These are phyloP conservation scores for Eucalyptus albens DNA, from an alignment of 345 rosid species.

Conservation along the genomic window DNA sequence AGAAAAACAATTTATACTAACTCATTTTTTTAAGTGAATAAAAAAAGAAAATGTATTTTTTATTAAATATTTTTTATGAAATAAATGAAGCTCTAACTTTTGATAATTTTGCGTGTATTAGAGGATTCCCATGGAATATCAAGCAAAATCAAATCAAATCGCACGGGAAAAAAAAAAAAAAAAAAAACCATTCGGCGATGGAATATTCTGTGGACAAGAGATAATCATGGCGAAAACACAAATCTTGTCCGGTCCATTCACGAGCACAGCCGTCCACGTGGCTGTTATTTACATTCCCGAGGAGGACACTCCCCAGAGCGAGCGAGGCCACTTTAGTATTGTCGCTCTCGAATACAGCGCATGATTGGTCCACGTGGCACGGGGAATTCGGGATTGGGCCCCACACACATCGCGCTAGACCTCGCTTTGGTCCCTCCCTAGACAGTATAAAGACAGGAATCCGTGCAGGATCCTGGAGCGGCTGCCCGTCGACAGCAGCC, in stretches of 20 bases:
- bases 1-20: too few relatives aligned
- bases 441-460: neutral
- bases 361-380: neutral
- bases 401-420: neutral
- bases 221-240: neutral
- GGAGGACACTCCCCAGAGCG: neutral
- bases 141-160: too few relatives aligned
- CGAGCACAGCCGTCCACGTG: neutral
- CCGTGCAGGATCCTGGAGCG: neutral
- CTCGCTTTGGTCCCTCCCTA: neutral
- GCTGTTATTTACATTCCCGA: neutral
- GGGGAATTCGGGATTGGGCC: neutral
- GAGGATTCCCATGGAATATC: neutral
- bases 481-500: neutral
- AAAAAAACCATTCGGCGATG: too few relatives aligned
- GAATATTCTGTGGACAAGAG: neutral
- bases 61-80: too few relatives aligned
- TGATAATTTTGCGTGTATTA: neutral
- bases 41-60: too few relatives aligned
- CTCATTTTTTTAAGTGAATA: neutral
- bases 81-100: neutral
- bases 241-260: neutral
- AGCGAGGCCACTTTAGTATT: neutral
- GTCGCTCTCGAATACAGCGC: neutral
- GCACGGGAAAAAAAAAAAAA: neutral